Base-by-base conservation (phyloP, 73 alveolate species). In the Paramecium bursaria region DNA sequence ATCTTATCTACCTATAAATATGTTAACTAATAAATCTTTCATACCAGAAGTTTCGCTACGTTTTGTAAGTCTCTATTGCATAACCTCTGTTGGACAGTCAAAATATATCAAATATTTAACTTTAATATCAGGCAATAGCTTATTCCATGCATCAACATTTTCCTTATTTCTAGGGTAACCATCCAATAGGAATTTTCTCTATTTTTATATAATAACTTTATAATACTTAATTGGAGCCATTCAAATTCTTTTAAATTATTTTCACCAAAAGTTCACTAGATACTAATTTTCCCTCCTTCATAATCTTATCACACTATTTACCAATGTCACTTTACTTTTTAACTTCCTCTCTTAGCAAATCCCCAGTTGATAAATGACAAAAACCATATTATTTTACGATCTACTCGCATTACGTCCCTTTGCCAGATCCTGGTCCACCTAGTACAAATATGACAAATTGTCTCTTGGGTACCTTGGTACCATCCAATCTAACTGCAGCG, bases 1-100 rank as follows among this genome's bases (percentile, higher is more conserved):
- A 94, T 97, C 99, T 9, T 87, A 93, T 92, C 99, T 93, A 7
- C 99, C 99, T 39, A n/a, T n/a, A n/a, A n/a, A n/a, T n/a, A n/a
- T n/a, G n/a, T n/a, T n/a, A n/a, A n/a, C n/a, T n/a, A n/a, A n/a
- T n/a, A n/a, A n/a, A n/a, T n/a, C n/a, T n/a, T n/a, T n/a, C n/a
- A n/a, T n/a, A n/a, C n/a, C n/a, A 0, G 96, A 87, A 35, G 96
- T 88, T 87, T 95, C 95, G 48, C 95, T 96, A 76, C 99, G 90
- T 86, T 92, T 93, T 76, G 94, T 55, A 52, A 97, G 86, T 82
- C 99, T 87, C 57, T 90, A 91, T 29, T 91, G 92, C 94, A 95
- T 92, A 19, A 86, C 96, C 51, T 95, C 97, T 87, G 93, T 98
- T 75, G 95, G 90, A 50, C 97, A 93, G 73, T 97, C 97, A 73